Evolutionary conservation across 2,329 filamentous ascomycete genomes (phyloP), one percentile per base, ranked within the genome.

Genomic region (Nemania sp.): DNA sequence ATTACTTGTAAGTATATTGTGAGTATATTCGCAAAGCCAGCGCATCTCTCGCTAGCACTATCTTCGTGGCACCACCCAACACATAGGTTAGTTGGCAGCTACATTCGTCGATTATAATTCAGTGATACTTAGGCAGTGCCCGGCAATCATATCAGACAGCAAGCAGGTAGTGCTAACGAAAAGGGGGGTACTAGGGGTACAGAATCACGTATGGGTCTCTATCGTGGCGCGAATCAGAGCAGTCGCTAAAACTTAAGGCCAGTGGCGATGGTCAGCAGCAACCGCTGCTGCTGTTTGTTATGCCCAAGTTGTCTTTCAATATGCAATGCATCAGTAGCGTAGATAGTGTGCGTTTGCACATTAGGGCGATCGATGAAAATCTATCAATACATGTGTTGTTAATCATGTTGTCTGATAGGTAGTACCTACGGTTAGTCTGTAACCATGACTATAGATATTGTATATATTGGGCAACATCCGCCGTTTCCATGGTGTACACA

Each of bases 221-320:
- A 52, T 54, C 54, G 57, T 59, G 57, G 57, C 57, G 57, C 57
- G 57, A 59, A 59, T 59, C 54, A 57, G 44, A 30, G 42, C 11
- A 24, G 24, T 30, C 31, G 26, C 40, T 47, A 26, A 40, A 31
- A 37, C 28, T 24, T 34, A 30, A 31, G 14, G 28, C 43, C 28
- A 53, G 37, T 19, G 49, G 26, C 39, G 31, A 56, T 52, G 48
- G 30, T 44, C 28, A 31, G n/a, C 43, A 52, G 28, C 43, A 42
- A 44, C 42, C 30, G 42, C 42, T 48, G 48, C 49, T 24, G 42
- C 42, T 48, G 48, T 43, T 46, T 49, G 20, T 56, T 24, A 34
- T 41, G 43, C 33, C 44, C 42, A 19, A 5, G 26, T 11, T 31
- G 14, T 3, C 30, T 31, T 17, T 44, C n/a, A 30, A 43, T 37